Evolutionary conservation across 352 stramenopile species (phyloP), one percentile per base, ranked within the genome.

Genomic region (Aphanomyces invadans): DNA sequence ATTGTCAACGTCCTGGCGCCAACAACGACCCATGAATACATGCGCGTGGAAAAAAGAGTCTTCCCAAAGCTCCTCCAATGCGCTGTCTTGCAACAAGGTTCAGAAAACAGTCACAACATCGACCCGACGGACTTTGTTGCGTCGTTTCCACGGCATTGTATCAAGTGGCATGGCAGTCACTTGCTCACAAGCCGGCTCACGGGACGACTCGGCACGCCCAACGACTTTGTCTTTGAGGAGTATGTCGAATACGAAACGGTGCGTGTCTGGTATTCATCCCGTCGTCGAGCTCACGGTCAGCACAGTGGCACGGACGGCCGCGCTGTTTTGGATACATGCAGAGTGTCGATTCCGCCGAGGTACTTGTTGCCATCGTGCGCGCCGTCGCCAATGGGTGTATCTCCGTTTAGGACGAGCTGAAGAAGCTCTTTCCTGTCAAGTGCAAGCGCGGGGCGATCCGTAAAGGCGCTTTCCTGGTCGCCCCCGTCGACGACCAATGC

Each of bases 221-320:
- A 90, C 11, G 86, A 94, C 57, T 90, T 94, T 48, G 89, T 92
- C 61, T 94, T 92, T 68, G 81, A 92, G 38, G 86, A 94, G 71
- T 94, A 92, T 29, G 79, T 83, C 42, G 90, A 90, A 57, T 77
- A 91, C 29, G 84, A 93, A 62, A 79, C 73, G 3, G 76, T 89
- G 38, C 23, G 60, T 57, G n/a, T n/a, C n/a, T n/a, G n/a, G n/a
- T n/a, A n/a, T n/a, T n/a, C n/a, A n/a, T n/a, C n/a, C n/a, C n/a
- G n/a, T n/a, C n/a, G n/a, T n/a, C n/a, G n/a, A n/a, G n/a, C 49
- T 33, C 29, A 33, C 29, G 25, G 0, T 29, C 2, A 54, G 11
- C 46, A 23, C 19, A 57, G 51, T 70, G 73, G 0, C 79, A 90
- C 25, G 83, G 83, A 12, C 76, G 77, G 17, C 79, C 78, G 31